phyloP scores from a whole-genome alignment of 2,329 filamentous ascomycete species.

The Plectosphaerella cucumerina region DNA sequence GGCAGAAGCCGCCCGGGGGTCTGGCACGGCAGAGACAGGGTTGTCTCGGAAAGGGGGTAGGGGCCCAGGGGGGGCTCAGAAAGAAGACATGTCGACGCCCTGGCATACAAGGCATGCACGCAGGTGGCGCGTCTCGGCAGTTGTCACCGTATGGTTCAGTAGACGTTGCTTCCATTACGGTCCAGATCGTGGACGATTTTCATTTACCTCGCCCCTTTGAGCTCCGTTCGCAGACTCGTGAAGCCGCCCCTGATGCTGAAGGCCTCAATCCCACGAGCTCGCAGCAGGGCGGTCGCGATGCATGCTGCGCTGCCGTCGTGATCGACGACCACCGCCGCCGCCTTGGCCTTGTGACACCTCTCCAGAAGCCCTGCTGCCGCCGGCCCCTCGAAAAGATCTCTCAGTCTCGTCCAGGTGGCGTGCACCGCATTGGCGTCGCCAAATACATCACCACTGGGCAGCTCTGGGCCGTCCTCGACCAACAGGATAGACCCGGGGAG shows the following conservation, averaged over 20 bases:
- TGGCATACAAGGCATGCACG: too few relatives aligned
- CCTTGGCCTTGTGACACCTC: not conserved
- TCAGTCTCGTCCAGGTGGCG: conserved; percentile 1
- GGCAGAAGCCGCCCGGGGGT: too few relatives aligned
- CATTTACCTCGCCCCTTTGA: too few relatives aligned
- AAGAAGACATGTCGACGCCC: too few relatives aligned
- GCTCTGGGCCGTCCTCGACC: not conserved
- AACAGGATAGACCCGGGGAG: conserved; percentile 2
- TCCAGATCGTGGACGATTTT: too few relatives aligned
- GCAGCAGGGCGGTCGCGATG: conserved; percentile 1
- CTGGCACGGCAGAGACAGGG: too few relatives aligned
- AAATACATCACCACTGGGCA: conserved; percentile 6
- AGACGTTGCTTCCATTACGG: too few relatives aligned
- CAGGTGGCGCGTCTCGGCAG: too few relatives aligned
- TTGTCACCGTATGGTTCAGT: too few relatives aligned
- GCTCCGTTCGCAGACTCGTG: not conserved
- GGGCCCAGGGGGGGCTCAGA: too few relatives aligned
- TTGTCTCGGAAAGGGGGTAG: too few relatives aligned
- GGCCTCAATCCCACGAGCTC: not conserved
- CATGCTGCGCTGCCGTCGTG: conserved; percentile 6
- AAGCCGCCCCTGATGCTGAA: conserved; percentile 7
- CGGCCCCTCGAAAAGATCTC: not conserved
- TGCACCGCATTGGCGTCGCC: conserved; percentile 5
- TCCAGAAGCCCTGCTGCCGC: not conserved
- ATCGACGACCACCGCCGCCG: conserved; percentile 1